Percentiles rank a stretch among this genome's conserved stretches.
phyloP scores from a whole-genome alignment of 257 asterid species.

The Petunia axillaris region DNA sequence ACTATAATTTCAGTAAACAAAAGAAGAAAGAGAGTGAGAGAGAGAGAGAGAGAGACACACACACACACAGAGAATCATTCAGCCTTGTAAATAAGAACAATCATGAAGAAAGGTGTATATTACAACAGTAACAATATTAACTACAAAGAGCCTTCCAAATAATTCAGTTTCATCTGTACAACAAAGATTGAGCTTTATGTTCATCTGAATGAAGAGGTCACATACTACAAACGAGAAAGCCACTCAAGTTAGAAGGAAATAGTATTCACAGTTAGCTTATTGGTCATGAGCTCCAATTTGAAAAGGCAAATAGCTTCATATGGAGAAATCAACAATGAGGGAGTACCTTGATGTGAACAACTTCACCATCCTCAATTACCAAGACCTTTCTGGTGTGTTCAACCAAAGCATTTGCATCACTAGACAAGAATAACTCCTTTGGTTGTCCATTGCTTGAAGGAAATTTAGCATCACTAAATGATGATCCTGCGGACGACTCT shows the following conservation, averaged over 20 bases:
- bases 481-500: slow-evolving; percentile 51
- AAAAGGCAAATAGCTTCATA: not conserved
- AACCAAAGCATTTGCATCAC: slow-evolving; percentile 92
- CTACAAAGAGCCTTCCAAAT: not conserved
- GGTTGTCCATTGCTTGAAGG: slow-evolving; percentile 72
- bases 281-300: slow-evolving; percentile 15
- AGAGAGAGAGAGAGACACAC: no score
- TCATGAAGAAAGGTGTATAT: not conserved
- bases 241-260: slow-evolving; percentile 20
- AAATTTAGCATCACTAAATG: slow-evolving; percentile 61
- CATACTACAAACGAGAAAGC: not conserved
- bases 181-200: not conserved
- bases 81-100: slow-evolving; percentile 15
- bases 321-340: not conserved
- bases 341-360: slow-evolving; percentile 83
- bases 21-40: not conserved
- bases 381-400: slow-evolving; percentile 92
- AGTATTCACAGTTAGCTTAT: slow-evolving; percentile 22
- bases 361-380: slow-evolving; percentile 87
- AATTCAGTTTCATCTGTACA: not conserved
- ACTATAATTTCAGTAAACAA: not conserved
- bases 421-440: slow-evolving; percentile 78
- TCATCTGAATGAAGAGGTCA: not conserved
- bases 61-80: not conserved
- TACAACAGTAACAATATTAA: not conserved